Conservation (phyloP, 805 yeast species). For the Dipodascopsis tothii region DNA sequence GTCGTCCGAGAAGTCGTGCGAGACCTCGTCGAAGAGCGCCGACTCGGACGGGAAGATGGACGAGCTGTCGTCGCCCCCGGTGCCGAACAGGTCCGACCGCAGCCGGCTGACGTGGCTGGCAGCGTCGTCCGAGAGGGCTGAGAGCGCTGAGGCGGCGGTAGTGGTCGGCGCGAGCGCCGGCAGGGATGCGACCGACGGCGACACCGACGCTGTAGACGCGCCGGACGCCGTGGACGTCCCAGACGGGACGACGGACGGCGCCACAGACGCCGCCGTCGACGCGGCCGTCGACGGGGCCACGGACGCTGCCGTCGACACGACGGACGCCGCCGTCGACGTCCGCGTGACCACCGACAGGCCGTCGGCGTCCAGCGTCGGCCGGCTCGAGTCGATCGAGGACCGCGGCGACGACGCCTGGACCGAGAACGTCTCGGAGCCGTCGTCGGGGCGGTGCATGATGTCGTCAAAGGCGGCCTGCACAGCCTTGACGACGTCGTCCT, state of each 20-base stretch:
- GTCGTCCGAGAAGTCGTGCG: constrained; percentile 24
- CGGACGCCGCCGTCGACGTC: not conserved
- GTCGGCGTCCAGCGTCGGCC: not conserved
- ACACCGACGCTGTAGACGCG: not conserved
- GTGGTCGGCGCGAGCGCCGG: constrained; percentile 3
- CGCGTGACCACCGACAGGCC: not conserved
- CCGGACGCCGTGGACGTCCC: constrained; percentile 3
- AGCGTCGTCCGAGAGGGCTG: not conserved
- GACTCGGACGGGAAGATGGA: constrained; percentile 17
- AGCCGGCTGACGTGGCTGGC: not conserved
- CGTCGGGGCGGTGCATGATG: constrained; percentile 32
- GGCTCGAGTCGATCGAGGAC: constrained; percentile 13
- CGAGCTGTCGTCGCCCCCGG: constrained; percentile 6
- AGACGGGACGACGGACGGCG: too few species aligned
- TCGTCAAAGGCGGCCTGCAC: constrained; percentile 62
- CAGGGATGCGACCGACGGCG: not conserved
- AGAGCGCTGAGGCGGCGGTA: not conserved
- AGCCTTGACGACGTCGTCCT: constrained; percentile 43
- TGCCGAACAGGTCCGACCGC: constrained; percentile 22
- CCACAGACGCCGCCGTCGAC: not conserved
- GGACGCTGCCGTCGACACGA: constrained; percentile 1
- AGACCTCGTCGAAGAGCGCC: constrained; percentile 22
- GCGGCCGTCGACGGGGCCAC: not conserved
- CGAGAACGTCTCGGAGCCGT: not conserved
- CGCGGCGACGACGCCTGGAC: constrained; percentile 2